Conservation (phyloP, 106 monocot genomes). For the Allium sativum region DNA sequence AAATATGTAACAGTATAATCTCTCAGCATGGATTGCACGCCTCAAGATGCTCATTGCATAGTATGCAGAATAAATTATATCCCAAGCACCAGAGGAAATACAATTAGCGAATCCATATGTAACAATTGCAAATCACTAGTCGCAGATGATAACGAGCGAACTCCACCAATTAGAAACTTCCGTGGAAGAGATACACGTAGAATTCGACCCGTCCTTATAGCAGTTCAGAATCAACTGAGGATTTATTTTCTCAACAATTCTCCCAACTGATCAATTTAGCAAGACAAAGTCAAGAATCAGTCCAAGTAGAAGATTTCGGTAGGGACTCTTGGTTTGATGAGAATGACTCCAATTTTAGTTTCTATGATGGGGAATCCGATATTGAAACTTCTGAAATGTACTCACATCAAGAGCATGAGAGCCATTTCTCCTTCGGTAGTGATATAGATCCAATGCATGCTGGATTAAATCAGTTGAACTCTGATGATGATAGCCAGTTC, state of each 20-base stretch:
- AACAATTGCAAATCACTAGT: slow-evolving; percentile 63
- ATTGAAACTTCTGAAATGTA: slow-evolving; percentile 67
- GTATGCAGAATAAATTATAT: slow-evolving; percentile 57
- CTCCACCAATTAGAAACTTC: slow-evolving; percentile 16
- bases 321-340: slow-evolving; percentile 57
- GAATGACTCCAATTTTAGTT: slow-evolving; percentile 49
- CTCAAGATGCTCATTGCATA: slow-evolving; percentile 36
- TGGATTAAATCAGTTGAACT: slow-evolving; percentile 59
- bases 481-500: slow-evolving; percentile 27
- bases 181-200: slow-evolving; percentile 20
- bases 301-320: slow-evolving; percentile 15
- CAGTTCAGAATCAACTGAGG: slow-evolving; percentile 55
- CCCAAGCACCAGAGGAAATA: slow-evolving; percentile 25
- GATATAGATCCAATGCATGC: slow-evolving; percentile 90
- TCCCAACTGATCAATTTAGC: slow-evolving; percentile 59
- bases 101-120: slow-evolving; percentile 54
- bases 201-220: slow-evolving; percentile 10
- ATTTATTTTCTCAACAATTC: slow-evolving; percentile 54
- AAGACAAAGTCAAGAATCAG: slow-evolving; percentile 40
- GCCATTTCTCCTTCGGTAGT: slow-evolving; percentile 27
- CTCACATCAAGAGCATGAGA: slow-evolving; percentile 33
- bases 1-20: too few species aligned
- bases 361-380: slow-evolving; percentile 22
- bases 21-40: not conserved
- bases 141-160: slow-evolving; percentile 29